Evolutionary conservation across 257 asterid genomes (phyloP).

Genomic region (Lantana camara): DNA sequence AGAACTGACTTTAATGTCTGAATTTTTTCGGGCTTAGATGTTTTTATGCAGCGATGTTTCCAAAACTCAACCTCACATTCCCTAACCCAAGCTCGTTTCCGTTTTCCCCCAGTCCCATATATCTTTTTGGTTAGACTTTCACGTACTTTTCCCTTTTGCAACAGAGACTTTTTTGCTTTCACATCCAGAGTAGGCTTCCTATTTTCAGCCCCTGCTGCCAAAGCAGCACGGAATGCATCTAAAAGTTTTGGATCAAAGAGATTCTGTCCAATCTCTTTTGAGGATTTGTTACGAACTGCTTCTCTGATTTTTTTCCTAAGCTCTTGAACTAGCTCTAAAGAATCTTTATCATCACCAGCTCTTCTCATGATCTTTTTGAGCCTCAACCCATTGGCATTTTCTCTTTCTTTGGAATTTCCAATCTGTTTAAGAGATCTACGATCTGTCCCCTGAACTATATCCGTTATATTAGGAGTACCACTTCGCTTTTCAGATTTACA

Average conservation of each 20-base stretch:
- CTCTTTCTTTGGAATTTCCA: constrained; percentile 50
- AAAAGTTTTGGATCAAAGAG: constrained; percentile 85
- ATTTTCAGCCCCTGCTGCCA: constrained; percentile 68
- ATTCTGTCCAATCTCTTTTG: constrained; percentile 59
- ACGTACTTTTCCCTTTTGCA: constrained; percentile 95
- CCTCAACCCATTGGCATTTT: constrained; percentile 68
- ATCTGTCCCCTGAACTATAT: constrained; percentile 67
- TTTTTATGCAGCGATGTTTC: constrained; percentile 84
- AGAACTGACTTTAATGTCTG: constrained; percentile 91
- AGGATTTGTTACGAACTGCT: constrained; percentile 79
- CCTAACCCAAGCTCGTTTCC: constrained; percentile 89
- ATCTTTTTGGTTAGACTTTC: constrained; percentile 90
- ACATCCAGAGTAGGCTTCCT: constrained; percentile 60
- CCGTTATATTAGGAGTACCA: constrained; percentile 55
- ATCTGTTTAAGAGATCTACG: constrained; percentile 47
- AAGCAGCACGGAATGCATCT: constrained; percentile 92
- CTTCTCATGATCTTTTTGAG: constrained; percentile 94
- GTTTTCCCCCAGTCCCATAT: constrained; percentile 85
- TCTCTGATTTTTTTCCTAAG: constrained; percentile 83
- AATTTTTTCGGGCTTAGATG: constrained; percentile 78
- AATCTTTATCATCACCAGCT: constrained; percentile 65
- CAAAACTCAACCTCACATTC: constrained; percentile 98
- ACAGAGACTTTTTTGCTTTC: constrained; percentile 74
- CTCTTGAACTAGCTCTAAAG: constrained; percentile 67
- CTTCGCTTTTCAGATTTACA: constrained; percentile 38